These are phyloP conservation scores for Fusarium luffae DNA, from an alignment of 2,329 filamentous ascomycete genomes.

Conservation along the genomic window DNA sequence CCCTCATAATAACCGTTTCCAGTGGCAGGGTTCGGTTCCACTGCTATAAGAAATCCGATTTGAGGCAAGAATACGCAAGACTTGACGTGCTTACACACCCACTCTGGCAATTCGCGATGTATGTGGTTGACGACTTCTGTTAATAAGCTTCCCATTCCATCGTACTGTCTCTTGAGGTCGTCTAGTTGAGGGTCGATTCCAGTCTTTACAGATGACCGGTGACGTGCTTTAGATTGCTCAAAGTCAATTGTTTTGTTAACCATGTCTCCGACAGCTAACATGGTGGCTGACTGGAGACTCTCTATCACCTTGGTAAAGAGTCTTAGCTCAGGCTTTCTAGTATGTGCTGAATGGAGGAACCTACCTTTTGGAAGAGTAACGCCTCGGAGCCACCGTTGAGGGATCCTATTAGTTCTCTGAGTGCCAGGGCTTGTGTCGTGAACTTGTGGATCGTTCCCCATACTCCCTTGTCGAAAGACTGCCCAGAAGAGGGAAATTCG, in stretches of 20 bases:
- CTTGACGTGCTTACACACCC: slow-evolving; percentile 63
- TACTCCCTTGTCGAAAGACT: slow-evolving; percentile 70
- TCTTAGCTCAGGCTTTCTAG: slow-evolving; percentile 12
- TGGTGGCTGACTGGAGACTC: slow-evolving; percentile 65
- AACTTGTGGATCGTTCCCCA: slow-evolving; percentile 82
- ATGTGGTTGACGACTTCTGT: slow-evolving; percentile 74
- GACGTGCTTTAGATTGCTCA: slow-evolving; percentile 75
- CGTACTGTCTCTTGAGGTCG: slow-evolving; percentile 78
- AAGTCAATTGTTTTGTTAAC: slow-evolving; percentile 85
- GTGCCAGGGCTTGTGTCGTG: slow-evolving; percentile 74
- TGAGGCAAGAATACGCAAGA: slow-evolving; percentile 94
- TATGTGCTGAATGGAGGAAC: slow-evolving; percentile 43
- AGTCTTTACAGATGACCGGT: slow-evolving; percentile 76
- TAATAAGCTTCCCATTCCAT: slow-evolving; percentile 80
- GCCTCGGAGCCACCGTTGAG: slow-evolving; percentile 35
- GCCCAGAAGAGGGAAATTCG: slow-evolving; percentile 60
- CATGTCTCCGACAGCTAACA: slow-evolving; percentile 74
- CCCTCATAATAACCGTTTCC: slow-evolving; percentile 73
- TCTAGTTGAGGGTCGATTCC: slow-evolving; percentile 83
- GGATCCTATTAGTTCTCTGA: slow-evolving; percentile 68
- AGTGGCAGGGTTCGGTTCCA: slow-evolving; percentile 64
- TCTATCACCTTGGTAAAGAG: slow-evolving; percentile 62
- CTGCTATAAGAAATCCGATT: slow-evolving; percentile 86
- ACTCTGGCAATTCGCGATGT: slow-evolving; percentile 69
- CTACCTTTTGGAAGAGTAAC: slow-evolving; percentile 53